phyloP scores from a whole-genome alignment of 352 stramenopile species.

The Pythium apleroticum region DNA sequence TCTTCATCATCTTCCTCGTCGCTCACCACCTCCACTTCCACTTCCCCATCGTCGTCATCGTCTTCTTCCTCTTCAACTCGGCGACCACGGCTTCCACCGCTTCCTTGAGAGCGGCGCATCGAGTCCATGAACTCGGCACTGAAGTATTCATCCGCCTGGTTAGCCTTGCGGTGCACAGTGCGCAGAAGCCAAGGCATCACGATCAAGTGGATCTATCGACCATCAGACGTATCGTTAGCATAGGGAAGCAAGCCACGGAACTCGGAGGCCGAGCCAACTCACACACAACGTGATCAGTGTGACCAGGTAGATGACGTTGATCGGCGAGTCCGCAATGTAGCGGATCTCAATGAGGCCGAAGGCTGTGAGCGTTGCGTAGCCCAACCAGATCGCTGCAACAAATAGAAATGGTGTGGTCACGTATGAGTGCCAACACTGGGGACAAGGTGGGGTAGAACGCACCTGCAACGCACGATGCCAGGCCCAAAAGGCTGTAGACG shows the following conservation, averaged over 20 bases:
- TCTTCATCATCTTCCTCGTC: conserved; percentile 32
- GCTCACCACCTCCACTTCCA: conserved; percentile 14
- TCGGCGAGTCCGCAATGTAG: conserved; percentile 46
- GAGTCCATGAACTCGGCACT: conserved; percentile 64
- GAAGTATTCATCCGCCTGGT: conserved; percentile 68
- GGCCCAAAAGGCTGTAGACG: conserved; percentile 56
- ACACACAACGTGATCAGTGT: conserved; percentile 62
- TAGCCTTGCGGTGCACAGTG: conserved; percentile 69
- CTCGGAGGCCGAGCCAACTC: conserved; percentile 16
- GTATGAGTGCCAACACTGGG: too few relatives aligned
- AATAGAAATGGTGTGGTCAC: too few relatives aligned
- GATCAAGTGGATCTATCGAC: conserved; percentile 54
- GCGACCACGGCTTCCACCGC: conserved; percentile 11
- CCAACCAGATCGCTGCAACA: conserved; percentile 73
- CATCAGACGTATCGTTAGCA: neutral
- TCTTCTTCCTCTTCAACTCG: conserved; percentile 1
- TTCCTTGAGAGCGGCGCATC: conserved; percentile 28
- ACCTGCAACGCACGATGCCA: conserved; percentile 51
- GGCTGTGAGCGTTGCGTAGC: conserved; percentile 44
- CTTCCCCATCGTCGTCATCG: conserved; percentile 12
- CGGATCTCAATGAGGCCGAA: conserved; percentile 66
- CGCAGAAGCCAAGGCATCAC: conserved; percentile 58
- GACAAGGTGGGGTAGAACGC: too few relatives aligned
- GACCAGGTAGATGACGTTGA: conserved; percentile 65
- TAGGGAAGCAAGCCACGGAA: neutral